These are phyloP conservation scores for Botrytis squamosa DNA, from an alignment of 2,329 filamentous ascomycete genomes.

Conservation along the genomic window DNA sequence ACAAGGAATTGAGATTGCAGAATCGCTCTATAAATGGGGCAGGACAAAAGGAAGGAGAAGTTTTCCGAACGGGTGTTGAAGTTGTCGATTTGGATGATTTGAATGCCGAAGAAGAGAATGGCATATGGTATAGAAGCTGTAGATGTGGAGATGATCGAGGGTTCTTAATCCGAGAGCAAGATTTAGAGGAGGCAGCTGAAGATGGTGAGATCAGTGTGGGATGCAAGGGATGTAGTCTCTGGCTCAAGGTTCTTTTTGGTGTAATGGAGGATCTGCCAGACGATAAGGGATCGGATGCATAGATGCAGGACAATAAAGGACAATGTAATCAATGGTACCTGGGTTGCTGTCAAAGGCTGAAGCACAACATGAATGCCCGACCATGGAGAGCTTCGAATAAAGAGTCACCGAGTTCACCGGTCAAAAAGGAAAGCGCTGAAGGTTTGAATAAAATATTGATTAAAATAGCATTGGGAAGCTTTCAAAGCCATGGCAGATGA, in stretches of 20 bases:
- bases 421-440: not conserved
- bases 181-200: slow-evolving; percentile 58
- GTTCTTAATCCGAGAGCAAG: slow-evolving; percentile 57
- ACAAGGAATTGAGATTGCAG: slow-evolving; percentile 46
- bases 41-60: slow-evolving; percentile 26
- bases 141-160: slow-evolving; percentile 63
- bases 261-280: slow-evolving; percentile 44
- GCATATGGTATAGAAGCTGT: slow-evolving; percentile 56
- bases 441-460: not conserved
- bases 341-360: slow-evolving; percentile 6
- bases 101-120: slow-evolving; percentile 48
- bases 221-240: slow-evolving; percentile 65
- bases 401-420: not conserved
- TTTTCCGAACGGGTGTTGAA: slow-evolving; percentile 60
- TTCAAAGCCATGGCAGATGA: not conserved
- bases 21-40: slow-evolving; percentile 26
- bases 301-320: slow-evolving; percentile 14
- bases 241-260: slow-evolving; percentile 63
- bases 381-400: not conserved
- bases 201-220: slow-evolving; percentile 62
- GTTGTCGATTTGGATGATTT: slow-evolving; percentile 66
- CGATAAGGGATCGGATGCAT: slow-evolving; percentile 14
- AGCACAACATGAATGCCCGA: slow-evolving; percentile 1
- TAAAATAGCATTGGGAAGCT: not conserved
- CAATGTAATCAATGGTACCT: not conserved